Conservation (phyloP, 352 stramenopile genomes). For the Pythium apleroticum region DNA sequence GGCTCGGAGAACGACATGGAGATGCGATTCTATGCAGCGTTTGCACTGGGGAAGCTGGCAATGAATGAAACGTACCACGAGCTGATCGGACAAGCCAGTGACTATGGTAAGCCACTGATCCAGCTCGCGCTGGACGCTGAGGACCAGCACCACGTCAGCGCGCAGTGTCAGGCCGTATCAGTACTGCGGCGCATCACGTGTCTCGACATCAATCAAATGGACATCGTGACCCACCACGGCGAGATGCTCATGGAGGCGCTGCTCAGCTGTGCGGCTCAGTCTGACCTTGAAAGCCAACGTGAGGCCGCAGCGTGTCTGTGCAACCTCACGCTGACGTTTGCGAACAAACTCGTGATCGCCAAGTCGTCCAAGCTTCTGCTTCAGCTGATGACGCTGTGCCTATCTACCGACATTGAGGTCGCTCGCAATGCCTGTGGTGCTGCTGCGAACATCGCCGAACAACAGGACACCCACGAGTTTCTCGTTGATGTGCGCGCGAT, state of each 20-base stretch:
- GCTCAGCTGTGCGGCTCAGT: slow-evolving; percentile 37
- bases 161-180: slow-evolving; percentile 90
- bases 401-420: slow-evolving; percentile 88
- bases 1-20: slow-evolving; percentile 77
- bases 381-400: slow-evolving; percentile 71
- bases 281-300: slow-evolving; percentile 86
- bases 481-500: slow-evolving; percentile 88
- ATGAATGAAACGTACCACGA: slow-evolving; percentile 74
- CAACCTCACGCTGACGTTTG: slow-evolving; percentile 73
- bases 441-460: slow-evolving; percentile 91
- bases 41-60: slow-evolving; percentile 92
- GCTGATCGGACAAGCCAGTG: slow-evolving; percentile 52
- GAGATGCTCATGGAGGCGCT: slow-evolving; percentile 61
- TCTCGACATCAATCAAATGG: slow-evolving; percentile 81
- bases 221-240: slow-evolving; percentile 65
- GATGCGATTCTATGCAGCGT: slow-evolving; percentile 92
- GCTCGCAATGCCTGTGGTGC: slow-evolving; percentile 90
- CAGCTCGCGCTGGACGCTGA: slow-evolving; percentile 59
- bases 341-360: slow-evolving; percentile 80
- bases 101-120: slow-evolving; percentile 52
- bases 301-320: slow-evolving; percentile 90
- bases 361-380: slow-evolving; percentile 44
- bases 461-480: slow-evolving; percentile 73
- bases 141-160: slow-evolving; percentile 38
- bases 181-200: slow-evolving; percentile 85